These are phyloP conservation scores for Citrus hindsii DNA, from an alignment of 345 rosid genomes.

Conservation along the genomic window DNA sequence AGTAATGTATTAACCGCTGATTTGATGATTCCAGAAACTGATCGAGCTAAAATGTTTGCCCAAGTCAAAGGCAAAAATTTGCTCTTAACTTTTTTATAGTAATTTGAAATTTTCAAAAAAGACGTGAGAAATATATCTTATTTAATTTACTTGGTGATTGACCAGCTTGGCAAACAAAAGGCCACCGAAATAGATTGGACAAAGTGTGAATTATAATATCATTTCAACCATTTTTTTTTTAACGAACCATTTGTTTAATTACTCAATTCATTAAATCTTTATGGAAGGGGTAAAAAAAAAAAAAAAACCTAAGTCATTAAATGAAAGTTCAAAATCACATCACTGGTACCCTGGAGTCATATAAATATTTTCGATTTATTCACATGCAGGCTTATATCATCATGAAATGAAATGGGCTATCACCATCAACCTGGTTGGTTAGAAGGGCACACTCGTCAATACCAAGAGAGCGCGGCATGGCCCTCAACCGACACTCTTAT, in stretches of 20 bases:
- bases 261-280: neutral
- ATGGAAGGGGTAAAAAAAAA: too few relatives aligned
- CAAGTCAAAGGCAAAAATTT: too few relatives aligned
- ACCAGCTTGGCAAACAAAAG: neutral
- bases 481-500: slow-evolving; percentile 21
- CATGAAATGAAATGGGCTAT: neutral
- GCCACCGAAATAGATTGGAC: neutral
- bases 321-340: neutral
- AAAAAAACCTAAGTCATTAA: neutral
- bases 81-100: too few relatives aligned
- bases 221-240: neutral
- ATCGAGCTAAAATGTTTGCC: too few relatives aligned
- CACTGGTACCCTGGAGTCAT: neutral
- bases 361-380: neutral
- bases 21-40: neutral
- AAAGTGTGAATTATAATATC: neutral
- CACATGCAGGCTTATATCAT: neutral
- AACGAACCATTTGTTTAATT: neutral
- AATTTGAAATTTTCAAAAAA: too few relatives aligned
- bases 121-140: too few relatives aligned
- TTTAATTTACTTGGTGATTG: neutral
- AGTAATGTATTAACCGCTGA: too few relatives aligned
- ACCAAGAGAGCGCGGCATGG: slow-evolving; percentile 12
- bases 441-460: slow-evolving; percentile 28
- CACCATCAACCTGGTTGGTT: neutral